Percentiles rank a stretch among this genome's conserved stretches.
Conservation (phyloP, 2,329 filamentous ascomycete species). For the Metarhizium sp. region DNA sequence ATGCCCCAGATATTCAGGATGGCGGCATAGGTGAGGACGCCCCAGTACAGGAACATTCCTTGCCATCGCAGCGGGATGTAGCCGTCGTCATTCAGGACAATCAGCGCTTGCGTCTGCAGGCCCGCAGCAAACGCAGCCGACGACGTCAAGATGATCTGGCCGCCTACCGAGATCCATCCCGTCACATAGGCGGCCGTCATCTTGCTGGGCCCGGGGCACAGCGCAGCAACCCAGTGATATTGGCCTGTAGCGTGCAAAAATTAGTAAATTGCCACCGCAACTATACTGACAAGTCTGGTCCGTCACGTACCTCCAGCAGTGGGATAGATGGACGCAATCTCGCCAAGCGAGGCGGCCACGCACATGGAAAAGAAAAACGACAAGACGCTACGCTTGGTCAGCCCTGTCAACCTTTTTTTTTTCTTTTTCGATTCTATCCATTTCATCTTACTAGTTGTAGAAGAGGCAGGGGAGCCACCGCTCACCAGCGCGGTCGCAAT, state of each 20-base stretch:
- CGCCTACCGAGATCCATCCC: conserved; percentile 36
- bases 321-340: conserved; percentile 28
- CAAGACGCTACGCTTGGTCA: conserved; percentile 23
- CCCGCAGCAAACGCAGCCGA: conserved; percentile 37
- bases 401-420: background rate
- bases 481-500: conserved; percentile 32
- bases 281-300: background rate
- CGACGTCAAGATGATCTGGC: conserved; percentile 34
- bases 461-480: conserved; percentile 36
- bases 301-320: conserved; percentile 19
- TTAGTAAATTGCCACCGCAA: background rate
- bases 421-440: background rate
- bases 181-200: conserved; percentile 13
- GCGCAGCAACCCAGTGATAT: conserved; percentile 35
- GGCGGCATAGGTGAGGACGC: conserved; percentile 26
- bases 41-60: conserved; percentile 38
- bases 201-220: conserved; percentile 12
- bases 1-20: conserved; percentile 33
- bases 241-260: conserved; percentile 21
- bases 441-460: conserved; percentile 28
- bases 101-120: conserved; percentile 31
- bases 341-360: conserved; percentile 28
- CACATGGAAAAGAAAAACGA: conserved; percentile 30
- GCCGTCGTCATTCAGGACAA: conserved; percentile 29
- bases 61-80: conserved; percentile 34